These are phyloP conservation scores for Zasmidium cellare DNA, from an alignment of 2,329 filamentous ascomycete species.

Conservation along the genomic window DNA sequence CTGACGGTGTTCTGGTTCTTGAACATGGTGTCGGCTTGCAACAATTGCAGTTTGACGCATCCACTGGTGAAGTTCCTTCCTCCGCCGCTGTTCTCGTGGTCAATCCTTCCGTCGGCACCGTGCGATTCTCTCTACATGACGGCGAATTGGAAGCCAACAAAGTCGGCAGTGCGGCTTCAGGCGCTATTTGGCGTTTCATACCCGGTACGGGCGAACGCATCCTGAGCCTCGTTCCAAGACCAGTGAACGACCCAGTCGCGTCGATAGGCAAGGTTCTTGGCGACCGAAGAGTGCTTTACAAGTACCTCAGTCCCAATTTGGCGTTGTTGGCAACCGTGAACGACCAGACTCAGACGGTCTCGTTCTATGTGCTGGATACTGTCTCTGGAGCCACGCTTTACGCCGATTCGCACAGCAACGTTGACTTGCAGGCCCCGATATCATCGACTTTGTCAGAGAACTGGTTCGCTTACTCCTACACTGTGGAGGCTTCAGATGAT, in stretches of 20 bases:
- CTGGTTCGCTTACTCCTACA: slow-evolving; percentile 87
- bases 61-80: slow-evolving; percentile 28
- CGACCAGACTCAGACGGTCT: slow-evolving; percentile 59
- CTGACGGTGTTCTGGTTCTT: slow-evolving; percentile 42
- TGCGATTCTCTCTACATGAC: slow-evolving; percentile 28
- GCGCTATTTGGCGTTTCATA: slow-evolving; percentile 67
- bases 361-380: slow-evolving; percentile 79
- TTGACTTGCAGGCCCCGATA: slow-evolving; percentile 73
- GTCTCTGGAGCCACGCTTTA: slow-evolving; percentile 80
- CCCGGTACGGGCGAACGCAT: slow-evolving; percentile 68
- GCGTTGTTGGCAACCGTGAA: slow-evolving; percentile 72
- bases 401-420: slow-evolving; percentile 67
- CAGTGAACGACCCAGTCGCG: slow-evolving; percentile 80
- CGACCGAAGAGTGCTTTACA: slow-evolving; percentile 91
- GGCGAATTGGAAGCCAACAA: slow-evolving; percentile 30
- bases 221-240: slow-evolving; percentile 65
- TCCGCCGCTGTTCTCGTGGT: slow-evolving; percentile 12
- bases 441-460: slow-evolving; percentile 85
- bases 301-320: slow-evolving; percentile 89
- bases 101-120: slow-evolving; percentile 3
- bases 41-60: slow-evolving; percentile 50
- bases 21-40: slow-evolving; percentile 41
- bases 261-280: slow-evolving; percentile 94
- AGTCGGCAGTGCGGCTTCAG: slow-evolving; percentile 11
- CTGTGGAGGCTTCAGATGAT: slow-evolving; percentile 52